phyloP scores from a whole-genome alignment of 2,329 filamentous ascomycete genomes.

The Sodiomyces alkalinus region DNA sequence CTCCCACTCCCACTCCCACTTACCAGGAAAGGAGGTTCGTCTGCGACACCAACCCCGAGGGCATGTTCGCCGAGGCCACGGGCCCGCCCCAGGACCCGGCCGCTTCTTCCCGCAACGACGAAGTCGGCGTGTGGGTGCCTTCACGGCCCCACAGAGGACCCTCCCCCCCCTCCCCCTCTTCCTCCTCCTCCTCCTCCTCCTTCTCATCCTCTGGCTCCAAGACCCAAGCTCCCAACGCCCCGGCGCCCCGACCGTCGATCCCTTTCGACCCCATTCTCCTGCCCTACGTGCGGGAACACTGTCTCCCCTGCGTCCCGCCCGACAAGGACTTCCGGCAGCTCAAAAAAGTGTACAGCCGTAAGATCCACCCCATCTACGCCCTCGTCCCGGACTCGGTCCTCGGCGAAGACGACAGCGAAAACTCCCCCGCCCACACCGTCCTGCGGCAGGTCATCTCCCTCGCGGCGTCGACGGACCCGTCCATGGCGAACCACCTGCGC shows the following conservation, averaged over 20 bases:
- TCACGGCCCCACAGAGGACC: too few relatives aligned
- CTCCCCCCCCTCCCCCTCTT: too few relatives aligned
- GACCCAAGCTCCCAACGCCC: constrained; percentile 6
- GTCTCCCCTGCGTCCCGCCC: constrained; percentile 31
- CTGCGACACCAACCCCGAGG: constrained; percentile 44
- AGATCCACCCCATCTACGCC: constrained; percentile 39
- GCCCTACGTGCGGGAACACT: constrained; percentile 28
- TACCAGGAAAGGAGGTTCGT: constrained; percentile 25
- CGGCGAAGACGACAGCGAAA: constrained; percentile 11
- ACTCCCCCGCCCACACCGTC: constrained; percentile 25
- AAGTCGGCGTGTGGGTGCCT: constrained; percentile 43
- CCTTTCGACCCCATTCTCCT: constrained; percentile 24
- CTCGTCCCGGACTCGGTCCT: constrained; percentile 26
- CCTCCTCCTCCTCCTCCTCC: constrained; percentile 14
- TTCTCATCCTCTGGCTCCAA: too few relatives aligned
- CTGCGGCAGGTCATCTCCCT: constrained; percentile 39
- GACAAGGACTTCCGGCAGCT: constrained; percentile 29
- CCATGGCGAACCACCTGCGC: constrained; percentile 27
- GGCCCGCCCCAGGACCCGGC: constrained; percentile 18
- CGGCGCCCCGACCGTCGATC: constrained; percentile 15
- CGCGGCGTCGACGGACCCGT: constrained; percentile 34
- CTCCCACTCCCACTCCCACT: too few relatives aligned
- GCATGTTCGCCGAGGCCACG: constrained; percentile 41
- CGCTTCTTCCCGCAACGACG: constrained; percentile 29
- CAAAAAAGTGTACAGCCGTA: constrained; percentile 30